Evolutionary conservation across 116 monocot genomes (phyloP).

Genomic region (Thalassia testudinum): DNA sequence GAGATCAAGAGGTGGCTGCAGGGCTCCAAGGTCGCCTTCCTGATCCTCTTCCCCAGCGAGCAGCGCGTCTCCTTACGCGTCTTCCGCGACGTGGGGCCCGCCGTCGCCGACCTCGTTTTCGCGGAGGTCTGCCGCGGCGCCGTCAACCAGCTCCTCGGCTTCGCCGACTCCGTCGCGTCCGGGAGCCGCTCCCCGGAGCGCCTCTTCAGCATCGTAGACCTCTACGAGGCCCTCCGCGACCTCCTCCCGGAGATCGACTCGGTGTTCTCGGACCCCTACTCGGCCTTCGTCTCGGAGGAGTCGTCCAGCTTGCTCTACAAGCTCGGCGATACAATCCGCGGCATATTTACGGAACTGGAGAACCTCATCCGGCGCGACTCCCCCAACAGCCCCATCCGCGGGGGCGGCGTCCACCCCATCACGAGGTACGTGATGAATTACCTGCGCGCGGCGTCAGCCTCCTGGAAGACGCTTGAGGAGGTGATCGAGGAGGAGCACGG

Average conservation of each 20-base stretch:
- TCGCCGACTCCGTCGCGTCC: slow-evolving; percentile 48
- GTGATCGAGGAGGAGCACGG: slow-evolving; percentile 24
- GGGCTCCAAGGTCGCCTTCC: slow-evolving; percentile 35
- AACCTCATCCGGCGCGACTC: slow-evolving; percentile 29
- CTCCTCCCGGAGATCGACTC: slow-evolving; percentile 30
- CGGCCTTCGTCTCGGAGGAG: slow-evolving; percentile 9
- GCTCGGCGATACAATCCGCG: slow-evolving; percentile 22
- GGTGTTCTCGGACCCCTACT: slow-evolving; percentile 21
- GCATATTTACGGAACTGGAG: slow-evolving; percentile 37
- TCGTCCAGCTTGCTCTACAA: slow-evolving; percentile 5
- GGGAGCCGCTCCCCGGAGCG: slow-evolving; percentile 42
- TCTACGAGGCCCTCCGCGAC: slow-evolving; percentile 22
- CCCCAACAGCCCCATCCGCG: slow-evolving; percentile 16
- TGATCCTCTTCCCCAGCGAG: slow-evolving; percentile 72
- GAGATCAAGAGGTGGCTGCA: slow-evolving; percentile 62
- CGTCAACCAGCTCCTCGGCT: slow-evolving; percentile 37
- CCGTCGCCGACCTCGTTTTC: slow-evolving; percentile 54
- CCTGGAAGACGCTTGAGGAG: slow-evolving; percentile 40
- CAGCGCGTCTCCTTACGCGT: slow-evolving; percentile 52
- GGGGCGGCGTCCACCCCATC: slow-evolving; percentile 35
- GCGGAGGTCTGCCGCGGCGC: slow-evolving; percentile 36
- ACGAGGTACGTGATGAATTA: slow-evolving; percentile 44
- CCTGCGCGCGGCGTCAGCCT: slow-evolving; percentile 34
- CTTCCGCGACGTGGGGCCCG: slow-evolving; percentile 22
- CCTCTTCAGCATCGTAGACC: slow-evolving; percentile 55